Evolutionary conservation across 75 land plant genomes (phyloP).

Genomic region (Larix kaempferi): DNA sequence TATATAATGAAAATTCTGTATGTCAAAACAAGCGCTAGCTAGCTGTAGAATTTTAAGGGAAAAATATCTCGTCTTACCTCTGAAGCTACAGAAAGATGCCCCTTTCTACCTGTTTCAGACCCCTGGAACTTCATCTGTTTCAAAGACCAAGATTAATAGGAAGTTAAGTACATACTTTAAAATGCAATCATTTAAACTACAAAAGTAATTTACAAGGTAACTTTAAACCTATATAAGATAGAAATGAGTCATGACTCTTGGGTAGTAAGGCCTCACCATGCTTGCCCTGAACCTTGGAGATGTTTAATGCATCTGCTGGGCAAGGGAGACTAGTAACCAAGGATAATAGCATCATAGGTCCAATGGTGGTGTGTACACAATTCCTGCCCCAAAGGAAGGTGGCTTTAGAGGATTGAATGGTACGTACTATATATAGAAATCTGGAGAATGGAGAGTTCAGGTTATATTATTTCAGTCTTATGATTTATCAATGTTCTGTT

Average conservation of each 20-base stretch:
- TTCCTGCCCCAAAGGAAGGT: background rate
- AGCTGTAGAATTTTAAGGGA: background rate
- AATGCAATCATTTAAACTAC: background rate
- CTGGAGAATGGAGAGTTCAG: background rate
- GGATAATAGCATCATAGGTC: too few relatives aligned
- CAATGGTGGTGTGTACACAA: too few relatives aligned
- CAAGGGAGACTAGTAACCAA: too few relatives aligned
- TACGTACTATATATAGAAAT: background rate
- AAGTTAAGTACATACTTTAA: background rate
- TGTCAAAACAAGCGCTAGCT: background rate
- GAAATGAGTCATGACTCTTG: too few relatives aligned
- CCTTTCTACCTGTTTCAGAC: conserved; percentile 30
- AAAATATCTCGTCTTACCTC: conserved; percentile 19
- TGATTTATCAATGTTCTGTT: background rate
- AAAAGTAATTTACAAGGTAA: background rate
- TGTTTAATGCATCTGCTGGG: too few relatives aligned
- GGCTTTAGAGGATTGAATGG: background rate
- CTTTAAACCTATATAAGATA: background rate
- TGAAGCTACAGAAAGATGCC: conserved; percentile 38
- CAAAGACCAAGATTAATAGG: background rate
- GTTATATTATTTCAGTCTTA: background rate
- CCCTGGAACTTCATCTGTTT: conserved; percentile 37
- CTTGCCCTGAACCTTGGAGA: too few relatives aligned
- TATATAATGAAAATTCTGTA: background rate
- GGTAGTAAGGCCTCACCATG: too few relatives aligned